A percentile compares a stretch with the other conserved stretches of the same genome.
Conservation (phyloP, 768 basidiomycete genomes). For the Leucocoprinus birnbaumii region DNA sequence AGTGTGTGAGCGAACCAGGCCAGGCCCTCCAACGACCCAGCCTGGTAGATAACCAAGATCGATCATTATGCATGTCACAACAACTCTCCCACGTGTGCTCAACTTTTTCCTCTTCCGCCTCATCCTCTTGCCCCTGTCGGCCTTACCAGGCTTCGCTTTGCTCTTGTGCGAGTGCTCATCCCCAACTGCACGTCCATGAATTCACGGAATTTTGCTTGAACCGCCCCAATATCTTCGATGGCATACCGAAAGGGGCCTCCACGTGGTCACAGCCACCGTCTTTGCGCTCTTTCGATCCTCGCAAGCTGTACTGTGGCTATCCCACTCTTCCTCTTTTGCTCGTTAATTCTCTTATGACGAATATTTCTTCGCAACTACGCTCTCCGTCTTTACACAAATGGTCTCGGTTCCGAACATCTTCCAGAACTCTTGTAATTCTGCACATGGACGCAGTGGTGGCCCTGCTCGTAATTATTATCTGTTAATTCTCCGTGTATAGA, state of each 20-base stretch:
- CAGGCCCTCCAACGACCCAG: background rate
- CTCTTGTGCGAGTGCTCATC: too few relatives aligned
- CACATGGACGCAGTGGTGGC: background rate
- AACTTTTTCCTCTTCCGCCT: background rate
- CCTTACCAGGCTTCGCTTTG: too few relatives aligned
- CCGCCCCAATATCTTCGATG: background rate
- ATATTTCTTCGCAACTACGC: background rate
- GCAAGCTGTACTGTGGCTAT: background rate
- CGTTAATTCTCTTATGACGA: too few relatives aligned
- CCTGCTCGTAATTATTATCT: background rate
- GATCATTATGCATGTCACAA: constrained; percentile 3
- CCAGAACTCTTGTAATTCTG: background rate
- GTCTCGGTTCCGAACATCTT: background rate
- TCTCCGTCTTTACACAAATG: background rate
- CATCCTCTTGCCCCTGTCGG: background rate
- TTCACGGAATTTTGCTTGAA: background rate
- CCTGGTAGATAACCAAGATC: constrained; percentile 2
- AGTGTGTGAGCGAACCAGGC: constrained; percentile 8
- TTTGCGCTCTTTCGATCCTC: background rate
- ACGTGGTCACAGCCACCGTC: constrained; percentile 10
- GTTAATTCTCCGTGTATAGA: background rate
- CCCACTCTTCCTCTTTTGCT: background rate
- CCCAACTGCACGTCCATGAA: background rate
- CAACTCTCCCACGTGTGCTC: constrained; percentile 1
- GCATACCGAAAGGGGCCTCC: background rate